These are phyloP conservation scores for Heliocybe sulcata DNA, from an alignment of 1,284 basidiomycete genomes.

Conservation along the genomic window DNA sequence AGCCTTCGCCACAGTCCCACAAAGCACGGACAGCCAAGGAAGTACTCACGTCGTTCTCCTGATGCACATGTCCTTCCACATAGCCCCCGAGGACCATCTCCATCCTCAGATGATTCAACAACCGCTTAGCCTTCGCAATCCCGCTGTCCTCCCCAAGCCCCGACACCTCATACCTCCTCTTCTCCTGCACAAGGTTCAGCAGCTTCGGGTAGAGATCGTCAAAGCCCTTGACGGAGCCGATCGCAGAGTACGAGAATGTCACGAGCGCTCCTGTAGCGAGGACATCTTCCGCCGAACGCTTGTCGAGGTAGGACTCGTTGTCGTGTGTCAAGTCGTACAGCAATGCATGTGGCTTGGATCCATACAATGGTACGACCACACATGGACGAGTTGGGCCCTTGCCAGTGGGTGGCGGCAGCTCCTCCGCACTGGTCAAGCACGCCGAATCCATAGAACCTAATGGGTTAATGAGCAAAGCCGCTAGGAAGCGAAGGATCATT, in stretches of 20 bases:
- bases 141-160: conserved; percentile 50
- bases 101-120: conserved; percentile 81
- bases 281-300: conserved; percentile 88
- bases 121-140: conserved; percentile 76
- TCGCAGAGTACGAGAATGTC: conserved; percentile 79
- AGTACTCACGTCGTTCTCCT: conserved; percentile 81
- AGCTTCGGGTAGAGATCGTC: conserved; percentile 95
- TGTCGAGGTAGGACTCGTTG: conserved; percentile 86
- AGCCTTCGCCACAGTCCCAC: background rate
- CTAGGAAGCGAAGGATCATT: too few species aligned
- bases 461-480: background rate
- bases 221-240: conserved; percentile 92
- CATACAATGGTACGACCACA: conserved; percentile 72
- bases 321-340: conserved; percentile 95
- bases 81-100: conserved; percentile 84
- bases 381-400: conserved; percentile 72
- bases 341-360: conserved; percentile 84
- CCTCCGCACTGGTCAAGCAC: conserved; percentile 71
- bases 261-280: conserved; percentile 87
- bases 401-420: conserved; percentile 71
- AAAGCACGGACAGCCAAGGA: background rate
- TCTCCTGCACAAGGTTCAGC: conserved; percentile 81
- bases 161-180: conserved; percentile 65
- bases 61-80: conserved; percentile 90
- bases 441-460: conserved; percentile 89